Percentiles rank a stretch among this genome's conserved stretches.
Evolutionary conservation across 2,329 filamentous ascomycete species (phyloP).

Genomic region (Sphaerulina vaccinii): DNA sequence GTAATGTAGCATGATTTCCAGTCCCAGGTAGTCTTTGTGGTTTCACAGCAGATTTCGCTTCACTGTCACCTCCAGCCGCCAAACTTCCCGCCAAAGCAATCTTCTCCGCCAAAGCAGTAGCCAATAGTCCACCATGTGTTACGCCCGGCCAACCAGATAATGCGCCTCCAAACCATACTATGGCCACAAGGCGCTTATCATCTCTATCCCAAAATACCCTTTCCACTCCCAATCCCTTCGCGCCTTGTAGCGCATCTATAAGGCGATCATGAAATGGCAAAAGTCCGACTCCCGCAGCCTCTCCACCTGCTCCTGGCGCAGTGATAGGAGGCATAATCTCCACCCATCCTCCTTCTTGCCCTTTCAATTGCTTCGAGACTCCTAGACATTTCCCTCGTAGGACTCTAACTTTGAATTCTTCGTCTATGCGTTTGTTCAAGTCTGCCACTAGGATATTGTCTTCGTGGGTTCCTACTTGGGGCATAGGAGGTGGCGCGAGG

Average conservation of each 20-base stretch:
- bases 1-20: constrained; percentile 35
- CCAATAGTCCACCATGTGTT: constrained; percentile 69
- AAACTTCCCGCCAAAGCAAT: constrained; percentile 64
- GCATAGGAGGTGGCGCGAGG: constrained; percentile 47
- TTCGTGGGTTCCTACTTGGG: constrained; percentile 41
- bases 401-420: constrained; percentile 51
- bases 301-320: constrained; percentile 3
- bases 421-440: constrained; percentile 46
- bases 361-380: constrained; percentile 35
- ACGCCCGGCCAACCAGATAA: constrained; percentile 69
- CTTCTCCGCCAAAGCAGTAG: constrained; percentile 68
- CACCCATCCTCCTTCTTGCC: constrained; percentile 35
- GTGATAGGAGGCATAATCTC: constrained; percentile 29
- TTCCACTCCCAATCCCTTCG: constrained; percentile 50
- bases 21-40: constrained; percentile 35
- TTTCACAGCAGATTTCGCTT: constrained; percentile 27
- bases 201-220: constrained; percentile 62
- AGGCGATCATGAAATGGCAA: constrained; percentile 25
- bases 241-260: constrained; percentile 39
- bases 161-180: constrained; percentile 68
- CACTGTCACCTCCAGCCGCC: constrained; percentile 35
- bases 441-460: constrained; percentile 45
- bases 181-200: constrained; percentile 58
- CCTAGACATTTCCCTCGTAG: constrained; percentile 46
- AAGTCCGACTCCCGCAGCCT: constrained; percentile 11